Evolutionary conservation across 148 eudicot species (phyloP).

Genomic region (Arctostaphylos glauca): DNA sequence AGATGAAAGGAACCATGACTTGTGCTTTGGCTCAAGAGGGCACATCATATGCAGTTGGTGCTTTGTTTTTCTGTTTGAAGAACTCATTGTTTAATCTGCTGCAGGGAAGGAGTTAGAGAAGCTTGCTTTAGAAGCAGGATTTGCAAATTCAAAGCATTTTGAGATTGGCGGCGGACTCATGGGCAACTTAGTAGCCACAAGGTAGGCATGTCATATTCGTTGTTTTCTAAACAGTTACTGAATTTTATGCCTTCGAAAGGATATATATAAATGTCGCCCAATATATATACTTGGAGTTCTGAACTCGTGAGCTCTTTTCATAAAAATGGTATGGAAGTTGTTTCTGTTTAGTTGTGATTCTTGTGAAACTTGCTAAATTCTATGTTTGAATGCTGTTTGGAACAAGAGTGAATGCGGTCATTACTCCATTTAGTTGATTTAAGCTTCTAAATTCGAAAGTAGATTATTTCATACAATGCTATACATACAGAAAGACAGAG

Average conservation of each 20-base stretch:
- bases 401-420: not conserved
- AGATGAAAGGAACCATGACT: not conserved
- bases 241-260: not conserved
- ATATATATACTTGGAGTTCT: not conserved
- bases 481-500: not conserved
- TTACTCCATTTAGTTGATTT: too few relatives aligned
- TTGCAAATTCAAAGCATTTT: conserved; percentile 60
- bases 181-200: conserved; percentile 80
- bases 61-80: conserved; percentile 6
- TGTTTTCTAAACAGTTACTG: not conserved
- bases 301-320: not conserved
- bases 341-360: not conserved
- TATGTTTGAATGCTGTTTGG: not conserved
- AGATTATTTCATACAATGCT: not conserved
- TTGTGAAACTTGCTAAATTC: not conserved
- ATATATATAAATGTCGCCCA: not conserved
- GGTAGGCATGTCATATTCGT: conserved; percentile 23
- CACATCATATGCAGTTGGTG: not conserved
- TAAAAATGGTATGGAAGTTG: not conserved
- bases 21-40: not conserved
- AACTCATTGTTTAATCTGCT: conserved; percentile 1
- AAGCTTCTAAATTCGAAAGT: not conserved
- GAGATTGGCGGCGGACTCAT: conserved; percentile 80
- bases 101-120: conserved; percentile 81
- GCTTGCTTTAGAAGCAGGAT: conserved; percentile 67